Conservation (phyloP, 1,284 basidiomycete species). For the Cryptococcus neoformans region DNA sequence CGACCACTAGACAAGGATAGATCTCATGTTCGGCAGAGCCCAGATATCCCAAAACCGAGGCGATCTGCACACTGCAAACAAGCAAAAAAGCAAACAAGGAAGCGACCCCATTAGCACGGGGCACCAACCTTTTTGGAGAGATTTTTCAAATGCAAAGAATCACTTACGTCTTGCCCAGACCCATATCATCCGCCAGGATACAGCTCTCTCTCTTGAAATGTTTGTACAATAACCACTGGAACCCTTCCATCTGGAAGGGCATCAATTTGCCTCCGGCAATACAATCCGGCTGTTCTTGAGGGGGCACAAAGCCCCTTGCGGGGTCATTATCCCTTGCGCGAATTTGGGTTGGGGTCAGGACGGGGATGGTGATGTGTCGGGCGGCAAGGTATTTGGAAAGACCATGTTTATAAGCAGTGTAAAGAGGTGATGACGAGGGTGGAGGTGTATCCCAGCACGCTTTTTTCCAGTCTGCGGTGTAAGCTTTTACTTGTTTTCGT, state of each 20-base stretch:
- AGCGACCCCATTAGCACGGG: background rate
- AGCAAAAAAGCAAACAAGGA: constrained; percentile 4
- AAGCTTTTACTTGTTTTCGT: constrained; percentile 1
- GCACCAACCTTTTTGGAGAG: background rate
- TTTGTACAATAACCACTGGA: constrained; percentile 88
- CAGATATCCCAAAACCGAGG: constrained; percentile 79
- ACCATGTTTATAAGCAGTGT: constrained; percentile 63
- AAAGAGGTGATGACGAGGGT: constrained; percentile 44
- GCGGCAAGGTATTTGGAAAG: constrained; percentile 65
- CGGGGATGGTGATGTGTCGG: constrained; percentile 61
- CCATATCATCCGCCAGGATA: constrained; percentile 99
- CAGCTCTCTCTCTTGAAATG: constrained; percentile 84
- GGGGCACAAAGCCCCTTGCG: constrained; percentile 38
- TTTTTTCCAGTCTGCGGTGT: constrained; percentile 31
- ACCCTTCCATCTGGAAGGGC: constrained; percentile 87
- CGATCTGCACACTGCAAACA: constrained; percentile 73
- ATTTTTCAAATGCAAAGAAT: too few relatives aligned
- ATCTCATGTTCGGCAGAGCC: constrained; percentile 55
- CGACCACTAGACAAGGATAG: constrained; percentile 81
- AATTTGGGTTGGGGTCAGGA: constrained; percentile 43
- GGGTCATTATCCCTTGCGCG: constrained; percentile 37
- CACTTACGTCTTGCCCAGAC: constrained; percentile 56
- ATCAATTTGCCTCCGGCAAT: constrained; percentile 58
- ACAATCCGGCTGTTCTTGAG: background rate
- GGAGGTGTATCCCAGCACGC: constrained; percentile 92